Evolutionary conservation across 129 eudicot species (phyloP).

Genomic region (sunflower (Helianthus annuus)): HanXRQr2.0-SUNRISE NC_035443.2:1322369-1322868

Average conservation of each 20-base stretch:
- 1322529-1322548: background rate
- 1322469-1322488: constrained; percentile 85
- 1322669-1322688: background rate
- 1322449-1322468: constrained; percentile 87
- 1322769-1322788: constrained; percentile 57
- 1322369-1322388: constrained; percentile 51
- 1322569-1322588: background rate
- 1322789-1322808: constrained; percentile 47
- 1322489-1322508: constrained; percentile 58
- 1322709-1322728: constrained; percentile 12
- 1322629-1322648: constrained; percentile 88
- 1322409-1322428: constrained; percentile 82
- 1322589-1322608: constrained; percentile 82
- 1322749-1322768: constrained; percentile 73
- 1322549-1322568: constrained; percentile 5
- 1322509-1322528: background rate
- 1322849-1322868: constrained; percentile 31
- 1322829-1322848: constrained; percentile 32
- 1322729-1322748: constrained; percentile 72
- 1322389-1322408: constrained; percentile 60
- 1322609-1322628: constrained; percentile 81
- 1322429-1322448: constrained; percentile 89
- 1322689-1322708: background rate
- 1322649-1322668: background rate
- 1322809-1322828: constrained; percentile 64